phyloP scores from a whole-genome alignment of 2,329 filamentous ascomycete species.

The Aschersonia sp. region DNA sequence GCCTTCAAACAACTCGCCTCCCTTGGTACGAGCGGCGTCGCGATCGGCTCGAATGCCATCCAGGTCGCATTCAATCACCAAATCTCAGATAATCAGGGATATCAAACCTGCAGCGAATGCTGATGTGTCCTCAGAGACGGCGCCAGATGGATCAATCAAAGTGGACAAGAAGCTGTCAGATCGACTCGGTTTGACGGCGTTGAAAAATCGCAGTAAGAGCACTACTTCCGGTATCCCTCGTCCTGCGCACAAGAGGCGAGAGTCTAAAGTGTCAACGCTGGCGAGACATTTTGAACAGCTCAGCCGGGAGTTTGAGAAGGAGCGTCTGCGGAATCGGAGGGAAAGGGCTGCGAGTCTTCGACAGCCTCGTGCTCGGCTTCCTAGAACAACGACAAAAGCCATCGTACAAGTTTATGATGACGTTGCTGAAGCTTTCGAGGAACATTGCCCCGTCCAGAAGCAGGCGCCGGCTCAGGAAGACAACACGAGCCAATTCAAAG shows the following conservation, averaged over 20 bases:
- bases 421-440: slow-evolving; percentile 82
- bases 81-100: slow-evolving; percentile 23
- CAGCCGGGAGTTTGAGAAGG: slow-evolving; percentile 91
- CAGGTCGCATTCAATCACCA: slow-evolving; percentile 30
- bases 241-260: slow-evolving; percentile 62
- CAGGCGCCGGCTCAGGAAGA: slow-evolving; percentile 10
- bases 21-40: slow-evolving; percentile 37
- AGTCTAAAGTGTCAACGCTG: slow-evolving; percentile 75
- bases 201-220: slow-evolving; percentile 45
- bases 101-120: slow-evolving; percentile 11
- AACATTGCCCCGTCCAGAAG: slow-evolving; percentile 49
- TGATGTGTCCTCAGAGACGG: slow-evolving; percentile 10
- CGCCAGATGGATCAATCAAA: slow-evolving; percentile 26
- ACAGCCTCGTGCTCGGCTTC: slow-evolving; percentile 63
- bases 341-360: slow-evolving; percentile 64
- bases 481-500: slow-evolving; percentile 7
- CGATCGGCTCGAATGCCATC: slow-evolving; percentile 33
- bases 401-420: slow-evolving; percentile 94
- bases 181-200: slow-evolving; percentile 48
- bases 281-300: slow-evolving; percentile 94
- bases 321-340: slow-evolving; percentile 73
- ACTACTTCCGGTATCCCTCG: slow-evolving; percentile 73
- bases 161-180: slow-evolving; percentile 67
- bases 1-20: slow-evolving; percentile 32
- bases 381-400: slow-evolving; percentile 83